Percentiles rank a stretch among this genome's conserved stretches.
Evolutionary conservation across 148 eudicot species (phyloP).

Genomic region (Rhododendron ferrugineum): DNA sequence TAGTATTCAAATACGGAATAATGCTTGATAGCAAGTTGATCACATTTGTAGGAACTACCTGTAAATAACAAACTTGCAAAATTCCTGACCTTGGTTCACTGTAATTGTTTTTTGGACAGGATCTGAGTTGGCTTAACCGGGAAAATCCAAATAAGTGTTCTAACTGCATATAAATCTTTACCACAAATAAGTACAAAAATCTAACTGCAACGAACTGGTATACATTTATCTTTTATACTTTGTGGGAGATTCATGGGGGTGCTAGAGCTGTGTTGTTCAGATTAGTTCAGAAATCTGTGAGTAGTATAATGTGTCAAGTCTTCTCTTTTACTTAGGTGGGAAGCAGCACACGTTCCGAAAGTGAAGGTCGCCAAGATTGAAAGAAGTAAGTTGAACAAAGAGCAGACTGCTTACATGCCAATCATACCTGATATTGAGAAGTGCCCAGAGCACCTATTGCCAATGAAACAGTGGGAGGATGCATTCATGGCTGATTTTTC

Average conservation of each 20-base stretch:
- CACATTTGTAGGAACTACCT: neutral
- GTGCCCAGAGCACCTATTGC: constrained; percentile 72
- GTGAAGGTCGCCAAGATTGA: constrained; percentile 70
- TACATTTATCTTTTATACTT: no score
- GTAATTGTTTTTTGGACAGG: neutral
- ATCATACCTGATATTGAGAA: constrained; percentile 69
- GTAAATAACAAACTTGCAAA: neutral
- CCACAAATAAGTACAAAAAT: neutral
- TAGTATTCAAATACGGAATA: neutral
- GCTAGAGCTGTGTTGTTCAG: neutral
- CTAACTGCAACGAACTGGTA: neutral
- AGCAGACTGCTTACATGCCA: constrained; percentile 88
- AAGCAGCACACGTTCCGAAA: constrained; percentile 70
- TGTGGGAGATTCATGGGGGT: neutral
- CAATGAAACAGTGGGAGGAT: constrained; percentile 73
- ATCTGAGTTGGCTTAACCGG: no score
- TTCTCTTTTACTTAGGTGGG: constrained; percentile 58
- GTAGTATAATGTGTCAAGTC: neutral
- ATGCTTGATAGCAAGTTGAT: neutral
- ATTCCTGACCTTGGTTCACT: neutral
- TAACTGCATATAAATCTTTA: neutral
- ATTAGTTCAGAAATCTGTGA: neutral
- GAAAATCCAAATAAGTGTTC: no score
- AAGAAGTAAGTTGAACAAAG: constrained; percentile 38
- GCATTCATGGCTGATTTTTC: constrained; percentile 72